Conservation (phyloP, 164 flowering plant genomes). For the Liriodendron chinense region DNA sequence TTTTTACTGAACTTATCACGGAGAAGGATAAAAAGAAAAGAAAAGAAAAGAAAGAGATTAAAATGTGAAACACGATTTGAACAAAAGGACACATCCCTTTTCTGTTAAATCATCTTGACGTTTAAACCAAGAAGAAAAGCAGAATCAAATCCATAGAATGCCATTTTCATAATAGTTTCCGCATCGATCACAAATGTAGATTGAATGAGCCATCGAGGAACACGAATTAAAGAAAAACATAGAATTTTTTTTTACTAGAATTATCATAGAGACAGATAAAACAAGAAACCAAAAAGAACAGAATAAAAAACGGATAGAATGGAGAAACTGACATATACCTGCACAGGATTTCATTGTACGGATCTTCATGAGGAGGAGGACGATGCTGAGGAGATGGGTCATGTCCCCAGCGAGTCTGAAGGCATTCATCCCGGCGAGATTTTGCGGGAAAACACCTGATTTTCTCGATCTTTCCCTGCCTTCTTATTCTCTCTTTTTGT, state of each 20-base stretch:
- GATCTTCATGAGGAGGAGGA: constrained; percentile 49
- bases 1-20: neutral
- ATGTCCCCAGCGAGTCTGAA: constrained; percentile 57
- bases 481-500: neutral
- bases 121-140: neutral
- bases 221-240: neutral
- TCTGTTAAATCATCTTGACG: neutral
- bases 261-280: neutral
- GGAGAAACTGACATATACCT: constrained; percentile 18
- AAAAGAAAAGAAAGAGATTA: neutral
- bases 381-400: constrained; percentile 52
- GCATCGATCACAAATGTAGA: neutral
- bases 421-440: constrained; percentile 29
- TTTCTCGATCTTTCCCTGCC: neutral
- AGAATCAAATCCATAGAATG: neutral
- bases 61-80: neutral
- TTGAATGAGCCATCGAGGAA: neutral
- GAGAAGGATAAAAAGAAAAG: neutral
- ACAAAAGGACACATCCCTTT: neutral
- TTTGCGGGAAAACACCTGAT: neutral
- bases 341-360: constrained; percentile 52
- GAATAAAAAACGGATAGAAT: neutral
- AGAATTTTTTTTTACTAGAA: neutral
- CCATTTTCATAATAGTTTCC: neutral
- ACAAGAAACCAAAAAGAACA: neutral